These are phyloP conservation scores for Suillus subluteus DNA, from an alignment of 768 basidiomycete species.

Conservation along the genomic window DNA sequence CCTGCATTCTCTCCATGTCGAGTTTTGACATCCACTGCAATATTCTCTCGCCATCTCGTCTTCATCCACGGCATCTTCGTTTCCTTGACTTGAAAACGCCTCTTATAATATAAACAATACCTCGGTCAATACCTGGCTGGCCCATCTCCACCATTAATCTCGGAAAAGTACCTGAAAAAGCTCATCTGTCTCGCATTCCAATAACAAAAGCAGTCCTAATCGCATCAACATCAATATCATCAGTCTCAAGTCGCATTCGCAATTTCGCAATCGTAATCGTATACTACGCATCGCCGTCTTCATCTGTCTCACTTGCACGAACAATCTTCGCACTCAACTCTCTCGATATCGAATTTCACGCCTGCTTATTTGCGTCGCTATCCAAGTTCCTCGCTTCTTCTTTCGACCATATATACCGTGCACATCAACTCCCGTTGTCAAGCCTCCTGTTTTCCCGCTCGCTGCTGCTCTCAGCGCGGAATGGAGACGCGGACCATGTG, in stretches of 20 bases:
- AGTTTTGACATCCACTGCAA: slow-evolving; percentile 31
- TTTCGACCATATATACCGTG: slow-evolving; percentile 11
- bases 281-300: slow-evolving; percentile 27
- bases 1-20: slow-evolving; percentile 29
- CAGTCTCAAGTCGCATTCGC: slow-evolving; percentile 24
- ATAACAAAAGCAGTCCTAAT: slow-evolving; percentile 13
- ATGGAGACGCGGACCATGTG: slow-evolving; percentile 26
- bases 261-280: slow-evolving; percentile 23
- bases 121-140: slow-evolving; percentile 22
- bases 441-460: slow-evolving; percentile 24
- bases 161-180: slow-evolving; percentile 24
- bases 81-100: slow-evolving; percentile 26
- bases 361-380: slow-evolving; percentile 10
- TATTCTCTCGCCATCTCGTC: slow-evolving; percentile 22
- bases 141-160: slow-evolving; percentile 35
- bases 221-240: slow-evolving; percentile 31
- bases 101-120: slow-evolving; percentile 24
- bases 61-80: slow-evolving; percentile 17
- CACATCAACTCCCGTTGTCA: slow-evolving; percentile 10
- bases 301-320: slow-evolving; percentile 26
- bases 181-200: slow-evolving; percentile 3
- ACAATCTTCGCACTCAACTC: slow-evolving; percentile 40
- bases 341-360: slow-evolving; percentile 15
- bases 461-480: slow-evolving; percentile 22
- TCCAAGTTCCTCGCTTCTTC: slow-evolving; percentile 9